These are phyloP conservation scores for Saprolegnia diclina DNA, from an alignment of 352 stramenopile species.

Conservation along the genomic window DNA sequence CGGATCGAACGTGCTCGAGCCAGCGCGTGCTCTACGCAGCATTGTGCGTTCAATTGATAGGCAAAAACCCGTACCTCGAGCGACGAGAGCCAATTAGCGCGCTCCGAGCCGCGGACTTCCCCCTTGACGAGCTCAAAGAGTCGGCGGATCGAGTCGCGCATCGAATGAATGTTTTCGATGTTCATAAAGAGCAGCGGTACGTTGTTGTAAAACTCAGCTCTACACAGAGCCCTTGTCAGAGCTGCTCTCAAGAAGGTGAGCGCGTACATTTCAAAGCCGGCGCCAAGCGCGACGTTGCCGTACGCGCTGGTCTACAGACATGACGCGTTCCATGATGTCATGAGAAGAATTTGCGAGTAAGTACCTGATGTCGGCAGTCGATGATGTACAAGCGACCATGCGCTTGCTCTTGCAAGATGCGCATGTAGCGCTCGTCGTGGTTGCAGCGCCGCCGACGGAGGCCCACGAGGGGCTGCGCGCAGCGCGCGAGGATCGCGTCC, in stretches of 20 bases:
- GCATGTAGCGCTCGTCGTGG: slow-evolving; percentile 85
- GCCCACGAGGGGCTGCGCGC: slow-evolving; percentile 92
- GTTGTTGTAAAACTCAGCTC: slow-evolving; percentile 75
- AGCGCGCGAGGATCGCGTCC: slow-evolving; percentile 89
- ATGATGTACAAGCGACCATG: slow-evolving; percentile 64
- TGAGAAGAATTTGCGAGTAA: neutral
- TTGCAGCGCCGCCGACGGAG: slow-evolving; percentile 88
- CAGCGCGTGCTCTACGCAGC: slow-evolving; percentile 53
- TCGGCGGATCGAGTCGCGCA: slow-evolving; percentile 80
- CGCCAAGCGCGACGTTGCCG: slow-evolving; percentile 70
- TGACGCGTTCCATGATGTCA: neutral
- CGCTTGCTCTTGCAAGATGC: slow-evolving; percentile 48
- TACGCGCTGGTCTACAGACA: slow-evolving; percentile 62
- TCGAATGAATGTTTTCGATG: slow-evolving; percentile 92
- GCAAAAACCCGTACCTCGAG: slow-evolving; percentile 46
- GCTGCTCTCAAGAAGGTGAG: slow-evolving; percentile 29
- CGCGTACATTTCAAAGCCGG: slow-evolving; percentile 80
- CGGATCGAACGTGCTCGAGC: slow-evolving; percentile 73
- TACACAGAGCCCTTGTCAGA: slow-evolving; percentile 35
- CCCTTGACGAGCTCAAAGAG: slow-evolving; percentile 82
- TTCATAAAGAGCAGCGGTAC: slow-evolving; percentile 78
- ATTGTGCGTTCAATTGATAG: neutral
- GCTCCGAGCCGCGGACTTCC: slow-evolving; percentile 69
- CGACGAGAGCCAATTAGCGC: slow-evolving; percentile 71
- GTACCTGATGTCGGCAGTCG: slow-evolving; percentile 71